Percentiles rank a stretch among this genome's conserved stretches.
These are phyloP conservation scores for Ustilago tritici DNA, from an alignment of 1,284 basidiomycete species.

Conservation along the genomic window DNA sequence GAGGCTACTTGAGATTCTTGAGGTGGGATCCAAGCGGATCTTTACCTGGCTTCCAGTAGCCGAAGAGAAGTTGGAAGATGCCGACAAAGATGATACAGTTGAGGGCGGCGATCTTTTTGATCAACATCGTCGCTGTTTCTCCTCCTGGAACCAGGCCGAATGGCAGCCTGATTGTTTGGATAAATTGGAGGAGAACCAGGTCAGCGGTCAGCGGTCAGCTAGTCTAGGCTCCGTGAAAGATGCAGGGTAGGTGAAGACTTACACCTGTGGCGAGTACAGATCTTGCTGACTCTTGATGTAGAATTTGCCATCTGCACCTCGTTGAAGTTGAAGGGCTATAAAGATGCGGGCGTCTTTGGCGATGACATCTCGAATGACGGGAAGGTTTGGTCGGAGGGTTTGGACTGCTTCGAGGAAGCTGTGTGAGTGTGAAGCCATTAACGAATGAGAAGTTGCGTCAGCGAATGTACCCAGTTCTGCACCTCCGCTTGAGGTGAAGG, in stretches of 20 bases:
- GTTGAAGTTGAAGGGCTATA: constrained; percentile 58
- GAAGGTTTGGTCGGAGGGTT: constrained; percentile 54
- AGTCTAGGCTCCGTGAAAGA: no score
- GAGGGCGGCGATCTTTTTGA: constrained; percentile 57
- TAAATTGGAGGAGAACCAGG: not conserved
- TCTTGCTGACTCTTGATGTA: constrained; percentile 67
- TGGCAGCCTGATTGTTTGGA: constrained; percentile 31
- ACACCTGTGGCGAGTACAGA: constrained; percentile 59
- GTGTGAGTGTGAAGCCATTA: not conserved
- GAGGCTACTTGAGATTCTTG: constrained; percentile 28
- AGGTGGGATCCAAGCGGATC: constrained; percentile 40
- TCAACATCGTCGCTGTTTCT: constrained; percentile 32
- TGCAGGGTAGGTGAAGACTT: constrained; percentile 13
- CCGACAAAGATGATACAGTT: constrained; percentile 55
- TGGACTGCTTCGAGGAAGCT: constrained; percentile 65
- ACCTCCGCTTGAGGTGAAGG: no score
- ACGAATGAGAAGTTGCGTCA: not conserved
- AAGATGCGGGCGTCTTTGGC: constrained; percentile 52
- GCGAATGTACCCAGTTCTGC: no score
- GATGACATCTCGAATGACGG: constrained; percentile 36
- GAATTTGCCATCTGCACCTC: constrained; percentile 62
- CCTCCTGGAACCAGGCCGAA: constrained; percentile 54
- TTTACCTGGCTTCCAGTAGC: constrained; percentile 54
- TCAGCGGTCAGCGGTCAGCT: constrained; percentile 13
- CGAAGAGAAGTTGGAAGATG: constrained; percentile 41